A percentile compares a stretch with the other conserved stretches of the same genome.
phyloP scores from a whole-genome alignment of 176 grass and related monocot genomes.

The Urochloa ruziziensis region DNA sequence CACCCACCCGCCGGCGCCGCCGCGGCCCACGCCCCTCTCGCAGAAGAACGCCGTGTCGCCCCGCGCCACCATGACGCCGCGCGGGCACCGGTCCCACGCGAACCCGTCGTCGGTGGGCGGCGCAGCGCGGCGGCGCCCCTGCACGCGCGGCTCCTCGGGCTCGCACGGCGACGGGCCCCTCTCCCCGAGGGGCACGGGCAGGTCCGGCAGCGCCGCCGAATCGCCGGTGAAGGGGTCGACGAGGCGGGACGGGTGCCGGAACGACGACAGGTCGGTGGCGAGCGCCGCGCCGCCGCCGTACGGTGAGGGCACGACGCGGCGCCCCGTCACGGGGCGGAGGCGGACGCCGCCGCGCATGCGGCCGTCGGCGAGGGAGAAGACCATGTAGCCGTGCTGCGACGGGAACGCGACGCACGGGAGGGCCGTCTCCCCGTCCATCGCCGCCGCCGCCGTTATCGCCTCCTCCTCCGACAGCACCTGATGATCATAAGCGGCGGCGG shows the following conservation, averaged over 20 bases:
- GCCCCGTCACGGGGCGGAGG: not conserved
- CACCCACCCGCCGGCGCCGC: not conserved
- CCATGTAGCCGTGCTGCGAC: slow-evolving; percentile 8
- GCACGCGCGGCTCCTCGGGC: not conserved
- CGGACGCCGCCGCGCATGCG: not conserved
- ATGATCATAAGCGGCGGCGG: not conserved
- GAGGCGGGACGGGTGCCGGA: slow-evolving; percentile 15
- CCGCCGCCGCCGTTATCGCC: not conserved
- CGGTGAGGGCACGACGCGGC: slow-evolving; percentile 26
- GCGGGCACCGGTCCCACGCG: slow-evolving; percentile 29
- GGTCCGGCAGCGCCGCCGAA: slow-evolving; percentile 29
- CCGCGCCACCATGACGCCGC: slow-evolving; percentile 14
- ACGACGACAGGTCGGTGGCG: slow-evolving; percentile 6
- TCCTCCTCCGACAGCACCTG: not conserved
- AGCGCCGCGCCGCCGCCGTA: slow-evolving; percentile 10
- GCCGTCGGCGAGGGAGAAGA: slow-evolving; percentile 7
- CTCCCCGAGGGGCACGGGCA: slow-evolving; percentile 27
- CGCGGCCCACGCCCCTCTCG: not conserved
- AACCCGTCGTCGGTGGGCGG: slow-evolving; percentile 26
- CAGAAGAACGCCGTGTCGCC: slow-evolving; percentile 38
- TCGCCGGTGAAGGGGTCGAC: slow-evolving; percentile 29
- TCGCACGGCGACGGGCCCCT: not conserved
- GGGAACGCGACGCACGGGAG: slow-evolving; percentile 20
- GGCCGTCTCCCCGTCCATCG: not conserved
- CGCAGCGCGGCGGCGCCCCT: not conserved